Percentiles rank a stretch among this genome's conserved stretches.
phyloP scores from a whole-genome alignment of 352 stramenopile species.

The Hyaloperonospora brassicae region DNA sequence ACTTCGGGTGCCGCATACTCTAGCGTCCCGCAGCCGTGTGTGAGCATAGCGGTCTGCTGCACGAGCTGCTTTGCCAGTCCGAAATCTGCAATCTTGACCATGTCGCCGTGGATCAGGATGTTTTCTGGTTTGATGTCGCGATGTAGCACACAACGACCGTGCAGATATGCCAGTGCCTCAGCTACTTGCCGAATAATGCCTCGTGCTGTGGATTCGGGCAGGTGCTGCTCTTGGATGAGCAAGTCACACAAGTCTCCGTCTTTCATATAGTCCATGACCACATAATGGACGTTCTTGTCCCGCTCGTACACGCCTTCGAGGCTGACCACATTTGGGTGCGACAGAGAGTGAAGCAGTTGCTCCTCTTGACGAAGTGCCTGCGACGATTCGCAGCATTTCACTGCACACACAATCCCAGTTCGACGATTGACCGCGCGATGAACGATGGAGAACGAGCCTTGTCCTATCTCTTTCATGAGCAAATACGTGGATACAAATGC shows the following conservation, averaged over 20 bases:
- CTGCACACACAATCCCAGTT: slow-evolving; percentile 49
- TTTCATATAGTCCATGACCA: slow-evolving; percentile 79
- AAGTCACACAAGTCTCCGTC: slow-evolving; percentile 69
- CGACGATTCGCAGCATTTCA: slow-evolving; percentile 74
- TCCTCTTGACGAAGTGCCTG: slow-evolving; percentile 62
- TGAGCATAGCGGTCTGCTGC: slow-evolving; percentile 39
- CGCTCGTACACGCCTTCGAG: slow-evolving; percentile 65
- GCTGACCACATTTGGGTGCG: slow-evolving; percentile 60
- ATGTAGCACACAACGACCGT: slow-evolving; percentile 54
- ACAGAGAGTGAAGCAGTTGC: slow-evolving; percentile 44
- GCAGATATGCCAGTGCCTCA: slow-evolving; percentile 52
- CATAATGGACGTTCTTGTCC: slow-evolving; percentile 60
- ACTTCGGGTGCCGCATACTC: slow-evolving; percentile 74
- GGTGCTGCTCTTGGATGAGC: slow-evolving; percentile 54
- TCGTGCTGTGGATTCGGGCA: slow-evolving; percentile 45
- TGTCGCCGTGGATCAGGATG: slow-evolving; percentile 60
- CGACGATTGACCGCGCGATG: slow-evolving; percentile 64
- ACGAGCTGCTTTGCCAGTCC: slow-evolving; percentile 63
- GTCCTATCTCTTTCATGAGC: slow-evolving; percentile 73
- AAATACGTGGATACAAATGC: slow-evolving; percentile 54
- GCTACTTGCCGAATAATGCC: slow-evolving; percentile 57
- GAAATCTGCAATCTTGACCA: slow-evolving; percentile 76
- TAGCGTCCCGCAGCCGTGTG: slow-evolving; percentile 60
- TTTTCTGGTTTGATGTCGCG: slow-evolving; percentile 81
- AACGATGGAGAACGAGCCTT: slow-evolving; percentile 81